Base-by-base conservation (phyloP, 345 rosid genomes). In the Limnanthes douglasii region DNA sequence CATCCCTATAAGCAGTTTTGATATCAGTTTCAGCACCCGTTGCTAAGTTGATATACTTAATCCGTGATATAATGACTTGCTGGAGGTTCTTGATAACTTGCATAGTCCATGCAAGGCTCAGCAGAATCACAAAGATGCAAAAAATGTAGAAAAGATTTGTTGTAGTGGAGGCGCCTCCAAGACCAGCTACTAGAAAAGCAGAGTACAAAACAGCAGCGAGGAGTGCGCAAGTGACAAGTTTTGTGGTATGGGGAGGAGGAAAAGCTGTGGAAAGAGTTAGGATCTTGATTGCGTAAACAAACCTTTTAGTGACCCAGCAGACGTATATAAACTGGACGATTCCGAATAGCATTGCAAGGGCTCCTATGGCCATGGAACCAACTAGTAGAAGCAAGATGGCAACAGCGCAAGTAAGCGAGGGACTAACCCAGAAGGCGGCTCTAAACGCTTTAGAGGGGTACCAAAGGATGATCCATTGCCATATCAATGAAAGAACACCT, bases 31-130 rank as follows among this genome's bases (percentile, higher is more conserved):
- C 71, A 7, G 40, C 66, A n/a, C 76, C 81, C 16, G 29, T 25
- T 4, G 70, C 68, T 11, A 75, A 64, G 46, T 62, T 53, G 15
- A 75, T 45, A 62, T 51, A 73, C 35, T 68, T 69, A 5, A 76
- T 47, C 9, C 71, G 65, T 0, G 97, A 68, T 12, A 88, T 43
- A 8, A 80, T 64, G 7, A 75, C 72, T 33, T 46, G 72, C 58
- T 69, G 28, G 29, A 60, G 54, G 45, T 83, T 75, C 62, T 64
- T 82, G 45, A 70, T 43, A 42, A 72, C 83, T 51, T 82, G 95
- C 83, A 69, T 57, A 13, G 64, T 71, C 95, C 97, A 88, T 11
- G 56, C 39, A 34, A 78, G 65, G 72, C 83, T 68, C n/a, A 72
- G 46, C 52, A 83, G 16, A 61, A 72, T 64, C 9, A 60, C 15